Conservation (phyloP, 208 protist species). For the Leptomonas pyrrhocoris region DNA sequence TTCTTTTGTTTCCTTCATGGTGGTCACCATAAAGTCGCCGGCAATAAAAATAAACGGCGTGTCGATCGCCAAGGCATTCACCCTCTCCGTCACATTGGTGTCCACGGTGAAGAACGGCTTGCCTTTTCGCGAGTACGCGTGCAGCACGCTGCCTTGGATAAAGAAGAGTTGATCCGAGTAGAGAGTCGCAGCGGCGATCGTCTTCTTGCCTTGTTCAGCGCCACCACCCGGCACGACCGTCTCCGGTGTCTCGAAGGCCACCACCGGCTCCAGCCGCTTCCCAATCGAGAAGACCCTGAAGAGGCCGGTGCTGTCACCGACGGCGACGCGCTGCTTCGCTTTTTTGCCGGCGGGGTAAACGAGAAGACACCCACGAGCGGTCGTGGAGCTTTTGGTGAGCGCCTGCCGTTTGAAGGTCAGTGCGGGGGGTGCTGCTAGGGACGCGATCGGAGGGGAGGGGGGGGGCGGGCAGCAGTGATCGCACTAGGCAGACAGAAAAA, state of each 20-base stretch:
- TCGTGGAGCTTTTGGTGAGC: constrained; percentile 41
- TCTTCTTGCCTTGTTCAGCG: constrained; percentile 27
- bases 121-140: constrained; percentile 86
- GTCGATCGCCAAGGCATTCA: constrained; percentile 65
- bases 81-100: constrained; percentile 82
- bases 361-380: constrained; percentile 63
- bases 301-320: constrained; percentile 70
- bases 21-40: constrained; percentile 86
- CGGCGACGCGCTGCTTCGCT: constrained; percentile 68
- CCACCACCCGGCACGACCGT: constrained; percentile 11
- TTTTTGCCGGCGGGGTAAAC: constrained; percentile 79
- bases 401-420: constrained; percentile 43
- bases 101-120: constrained; percentile 85
- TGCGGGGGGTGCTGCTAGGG: not conserved
- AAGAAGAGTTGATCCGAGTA: constrained; percentile 87
- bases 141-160: constrained; percentile 64
- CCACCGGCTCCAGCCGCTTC: constrained; percentile 48
- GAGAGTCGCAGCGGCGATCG: constrained; percentile 64
- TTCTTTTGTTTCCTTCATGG: constrained; percentile 76
- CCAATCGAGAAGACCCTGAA: constrained; percentile 67
- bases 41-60: constrained; percentile 85
- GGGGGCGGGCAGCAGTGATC: not conserved
- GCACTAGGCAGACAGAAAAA: not conserved
- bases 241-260: constrained; percentile 54
- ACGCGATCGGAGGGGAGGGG: constrained; percentile 4